Percentiles rank a stretch among this genome's conserved stretches.
phyloP scores from a whole-genome alignment of 108 stramenopile species.

The Pseudonitzschia multiseries region DNA sequence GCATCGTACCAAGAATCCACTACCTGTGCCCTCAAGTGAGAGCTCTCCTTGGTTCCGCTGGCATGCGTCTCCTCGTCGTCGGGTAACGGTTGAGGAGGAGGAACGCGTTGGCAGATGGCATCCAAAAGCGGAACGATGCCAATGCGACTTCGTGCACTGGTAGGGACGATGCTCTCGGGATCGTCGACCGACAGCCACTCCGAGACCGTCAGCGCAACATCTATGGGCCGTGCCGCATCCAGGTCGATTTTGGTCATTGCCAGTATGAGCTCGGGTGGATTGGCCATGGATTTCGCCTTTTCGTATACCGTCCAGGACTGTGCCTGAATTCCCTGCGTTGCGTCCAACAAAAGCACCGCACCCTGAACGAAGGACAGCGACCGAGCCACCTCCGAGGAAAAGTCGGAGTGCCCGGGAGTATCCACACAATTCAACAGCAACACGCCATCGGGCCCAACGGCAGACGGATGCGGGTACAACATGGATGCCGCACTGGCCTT shows the following conservation, averaged over 20 bases:
- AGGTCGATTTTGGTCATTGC: constrained; percentile 97
- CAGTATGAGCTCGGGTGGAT: constrained; percentile 59
- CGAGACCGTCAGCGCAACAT: constrained; percentile 81
- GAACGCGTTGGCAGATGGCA: constrained; percentile 67
- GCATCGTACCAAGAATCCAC: constrained; percentile 96
- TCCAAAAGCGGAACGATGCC: constrained; percentile 75
- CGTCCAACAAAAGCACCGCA: constrained; percentile 90
- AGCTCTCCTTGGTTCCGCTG: constrained; percentile 9
- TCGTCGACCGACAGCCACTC: constrained; percentile 84
- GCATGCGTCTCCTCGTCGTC: constrained; percentile 43
- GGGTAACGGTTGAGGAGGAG: constrained; percentile 56
- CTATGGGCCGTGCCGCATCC: constrained; percentile 76
- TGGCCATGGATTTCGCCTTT: constrained; percentile 76
- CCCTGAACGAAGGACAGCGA: constrained; percentile 95
- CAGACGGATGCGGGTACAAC: constrained; percentile 83
- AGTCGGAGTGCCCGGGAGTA: constrained; percentile 97
- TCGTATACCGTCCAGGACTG: constrained; percentile 96
- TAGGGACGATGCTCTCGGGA: constrained; percentile 85
- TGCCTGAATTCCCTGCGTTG: constrained; percentile 96
- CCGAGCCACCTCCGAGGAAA: constrained; percentile 91
- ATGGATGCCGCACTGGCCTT: constrained; percentile 97
- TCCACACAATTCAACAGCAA: constrained; percentile 93
- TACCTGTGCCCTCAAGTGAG: constrained; percentile 83
- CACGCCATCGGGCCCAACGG: constrained; percentile 61
- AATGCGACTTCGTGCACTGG: constrained; percentile 83